Percentiles rank a stretch among this genome's conserved stretches.
These are phyloP conservation scores for Pestalotiopsis sp. DNA, from an alignment of 2,329 filamentous ascomycete genomes.

Conservation along the genomic window DNA sequence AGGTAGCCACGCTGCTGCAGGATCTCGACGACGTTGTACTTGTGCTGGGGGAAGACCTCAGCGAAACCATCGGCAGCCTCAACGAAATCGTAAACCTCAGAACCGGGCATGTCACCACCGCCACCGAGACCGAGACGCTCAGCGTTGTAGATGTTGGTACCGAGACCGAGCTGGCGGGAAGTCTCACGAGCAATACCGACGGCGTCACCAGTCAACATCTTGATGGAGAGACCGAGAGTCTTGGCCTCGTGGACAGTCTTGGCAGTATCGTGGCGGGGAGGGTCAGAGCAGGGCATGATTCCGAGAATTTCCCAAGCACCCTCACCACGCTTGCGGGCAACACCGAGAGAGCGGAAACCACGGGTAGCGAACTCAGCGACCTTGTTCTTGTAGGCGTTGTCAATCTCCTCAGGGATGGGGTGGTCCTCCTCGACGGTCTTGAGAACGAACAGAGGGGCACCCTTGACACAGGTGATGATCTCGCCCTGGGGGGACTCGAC, in stretches of 20 bases:
- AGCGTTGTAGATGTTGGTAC: conserved; percentile 92
- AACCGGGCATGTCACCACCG: conserved; percentile 90
- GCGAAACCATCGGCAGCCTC: conserved; percentile 95
- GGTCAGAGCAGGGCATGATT: conserved; percentile 93
- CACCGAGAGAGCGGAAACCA: conserved; percentile 92
- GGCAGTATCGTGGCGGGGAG: conserved; percentile 86
- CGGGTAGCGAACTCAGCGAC: conserved; percentile 89
- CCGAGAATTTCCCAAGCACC: conserved; percentile 88
- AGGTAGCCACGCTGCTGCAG: conserved; percentile 91
- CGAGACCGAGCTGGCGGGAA: conserved; percentile 86
- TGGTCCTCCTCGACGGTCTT: conserved; percentile 87
- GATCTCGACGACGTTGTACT: conserved; percentile 93
- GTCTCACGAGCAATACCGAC: conserved; percentile 93
- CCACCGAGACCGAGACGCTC: conserved; percentile 89
- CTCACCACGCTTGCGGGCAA: conserved; percentile 85
- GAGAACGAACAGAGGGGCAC: conserved; percentile 84
- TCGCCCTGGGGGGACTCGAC: conserved; percentile 84
- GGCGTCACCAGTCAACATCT: conserved; percentile 95
- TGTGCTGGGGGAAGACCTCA: conserved; percentile 93
- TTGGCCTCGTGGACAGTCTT: conserved; percentile 91
- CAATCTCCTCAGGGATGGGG: conserved; percentile 73
- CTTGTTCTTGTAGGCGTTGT: conserved; percentile 88
- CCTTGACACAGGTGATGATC: conserved; percentile 87
- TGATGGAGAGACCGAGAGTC: conserved; percentile 84
- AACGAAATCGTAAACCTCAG: conserved; percentile 93